Base-by-base conservation (phyloP, 805 yeast species). In the Wickerhamomyces canadensis region DNA sequence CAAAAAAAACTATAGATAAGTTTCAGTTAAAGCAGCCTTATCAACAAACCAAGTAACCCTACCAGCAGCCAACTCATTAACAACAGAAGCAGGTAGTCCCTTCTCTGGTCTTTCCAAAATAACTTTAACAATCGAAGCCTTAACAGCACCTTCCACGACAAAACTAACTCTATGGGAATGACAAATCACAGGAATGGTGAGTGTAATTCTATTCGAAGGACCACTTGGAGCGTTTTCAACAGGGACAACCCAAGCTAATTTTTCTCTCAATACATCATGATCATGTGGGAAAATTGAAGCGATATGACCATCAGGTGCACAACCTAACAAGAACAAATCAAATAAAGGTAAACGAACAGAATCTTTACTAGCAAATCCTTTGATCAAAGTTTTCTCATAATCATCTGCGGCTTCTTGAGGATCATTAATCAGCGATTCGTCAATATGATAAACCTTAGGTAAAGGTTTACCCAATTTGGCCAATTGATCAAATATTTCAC, bases 281-380 rank as follows among this genome's bases (percentile, higher is more conserved):
- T 64, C 65, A 57, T 83, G 82, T 17, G 98, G 98, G 69, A 91
- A 91, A 38, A 91, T 72, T n/a, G 95, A 87, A 36, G 96, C 96
- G 55, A 87, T 85, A 61, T 91, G 98, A 17, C 98, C 98, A 61
- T 91, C 98, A 3, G 98, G 98, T 1, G 98, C 98, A 69, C 98
- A 91, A 19, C 98, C 98, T 41, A 93, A 70, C 47, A 93, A 67
- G 44, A 93, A 74, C 37, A 93, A 65, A 61, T 93, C 98, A 64
- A 93, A 91, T 77, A 86, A 80, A 42, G 98, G 98, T 44, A 91
- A 72, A 63, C 89, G 88, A 39, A 93, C 98, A 14, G 95, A 82
- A 61, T 93, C 98, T 58, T 94, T 91, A 37, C 85, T 88, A 10
- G 98, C 98, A 66, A 93, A 93, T 37, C 91, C 93, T 54, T 76